These are phyloP conservation scores for Boechera retrofracta DNA, from an alignment of 345 rosid species.

Conservation along the genomic window DNA sequence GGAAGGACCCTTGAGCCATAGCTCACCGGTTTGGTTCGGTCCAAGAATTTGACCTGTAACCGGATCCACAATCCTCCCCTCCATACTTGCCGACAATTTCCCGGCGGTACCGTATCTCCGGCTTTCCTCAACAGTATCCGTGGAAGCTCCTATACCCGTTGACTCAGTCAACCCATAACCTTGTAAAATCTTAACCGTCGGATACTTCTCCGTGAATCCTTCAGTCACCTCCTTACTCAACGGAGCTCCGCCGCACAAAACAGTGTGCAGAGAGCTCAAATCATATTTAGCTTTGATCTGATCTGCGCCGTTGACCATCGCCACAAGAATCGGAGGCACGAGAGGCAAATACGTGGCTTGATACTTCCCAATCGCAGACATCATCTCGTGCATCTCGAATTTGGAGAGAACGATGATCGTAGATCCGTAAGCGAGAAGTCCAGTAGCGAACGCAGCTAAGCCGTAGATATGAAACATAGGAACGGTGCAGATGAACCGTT, in stretches of 20 bases:
- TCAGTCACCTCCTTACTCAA: constrained; percentile 78
- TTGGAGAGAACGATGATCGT: constrained; percentile 75
- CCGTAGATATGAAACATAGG: constrained; percentile 99
- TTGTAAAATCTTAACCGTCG: constrained; percentile 61
- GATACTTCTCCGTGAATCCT: constrained; percentile 68
- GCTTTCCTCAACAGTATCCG: constrained; percentile 70
- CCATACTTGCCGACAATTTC: constrained; percentile 65
- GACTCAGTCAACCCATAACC: constrained; percentile 91
- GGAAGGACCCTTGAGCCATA: constrained; percentile 64
- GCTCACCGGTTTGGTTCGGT: constrained; percentile 76
- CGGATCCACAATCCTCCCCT: constrained; percentile 76
- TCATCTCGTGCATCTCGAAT: constrained; percentile 82
- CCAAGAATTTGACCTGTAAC: constrained; percentile 54
- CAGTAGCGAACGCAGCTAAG: constrained; percentile 75
- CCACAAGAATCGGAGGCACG: constrained; percentile 86
- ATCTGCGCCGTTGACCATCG: constrained; percentile 63
- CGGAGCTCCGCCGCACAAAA: constrained; percentile 83
- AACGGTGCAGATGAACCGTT: constrained; percentile 74
- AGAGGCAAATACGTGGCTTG: constrained; percentile 71
- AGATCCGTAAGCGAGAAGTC: constrained; percentile 71
- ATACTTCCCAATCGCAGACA: constrained; percentile 64
- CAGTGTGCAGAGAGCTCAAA: constrained; percentile 62
- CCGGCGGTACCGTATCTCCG: constrained; percentile 80
- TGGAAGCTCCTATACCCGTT: constrained; percentile 71
- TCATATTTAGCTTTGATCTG: constrained; percentile 63